These are phyloP conservation scores for Penicillium sp. DNA, from an alignment of 2,329 filamentous ascomycete genomes.

Conservation along the genomic window DNA sequence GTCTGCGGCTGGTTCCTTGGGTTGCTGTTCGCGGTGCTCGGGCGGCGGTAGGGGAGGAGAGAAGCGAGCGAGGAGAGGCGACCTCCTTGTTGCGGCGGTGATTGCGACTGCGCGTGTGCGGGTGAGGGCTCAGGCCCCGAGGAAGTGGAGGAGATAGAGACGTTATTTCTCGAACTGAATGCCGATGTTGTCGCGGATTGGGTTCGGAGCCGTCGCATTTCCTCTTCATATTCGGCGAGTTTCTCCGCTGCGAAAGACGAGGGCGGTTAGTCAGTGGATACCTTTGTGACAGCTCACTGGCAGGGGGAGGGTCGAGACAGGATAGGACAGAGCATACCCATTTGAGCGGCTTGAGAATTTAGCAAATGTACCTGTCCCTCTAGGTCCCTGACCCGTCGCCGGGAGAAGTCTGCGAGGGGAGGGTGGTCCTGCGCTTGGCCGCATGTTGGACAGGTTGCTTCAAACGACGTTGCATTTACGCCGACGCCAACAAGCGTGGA, in stretches of 20 bases:
- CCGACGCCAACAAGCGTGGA: conserved; percentile 41
- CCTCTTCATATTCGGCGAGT: conserved; percentile 68
- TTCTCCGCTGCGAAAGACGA: conserved; percentile 51
- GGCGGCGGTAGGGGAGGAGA: conserved; percentile 44
- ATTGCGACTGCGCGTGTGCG: conserved; percentile 37
- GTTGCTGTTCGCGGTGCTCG: conserved; percentile 36
- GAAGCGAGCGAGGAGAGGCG: conserved; percentile 46
- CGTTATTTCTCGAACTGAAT: conserved; percentile 29
- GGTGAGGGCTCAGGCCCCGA: neutral
- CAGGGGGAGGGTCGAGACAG: neutral
- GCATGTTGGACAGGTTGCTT: conserved; percentile 45
- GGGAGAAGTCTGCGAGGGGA: conserved; percentile 36
- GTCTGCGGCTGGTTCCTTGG: neutral
- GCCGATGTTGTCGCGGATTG: conserved; percentile 29
- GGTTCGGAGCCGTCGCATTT: conserved; percentile 57
- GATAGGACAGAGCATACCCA: conserved; percentile 49
- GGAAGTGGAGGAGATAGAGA: conserved; percentile 34
- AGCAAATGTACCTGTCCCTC: conserved; percentile 60
- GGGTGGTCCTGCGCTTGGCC: conserved; percentile 36
- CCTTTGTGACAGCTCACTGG: neutral
- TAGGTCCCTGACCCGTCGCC: conserved; percentile 55
- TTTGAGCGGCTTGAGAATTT: conserved; percentile 57
- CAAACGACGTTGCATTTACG: conserved; percentile 29
- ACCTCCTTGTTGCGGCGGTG: conserved; percentile 31
- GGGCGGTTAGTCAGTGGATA: neutral